Base-by-base conservation (phyloP, 495 filamentous ascomycete species). In the Penicillium maclennaniae region DNA sequence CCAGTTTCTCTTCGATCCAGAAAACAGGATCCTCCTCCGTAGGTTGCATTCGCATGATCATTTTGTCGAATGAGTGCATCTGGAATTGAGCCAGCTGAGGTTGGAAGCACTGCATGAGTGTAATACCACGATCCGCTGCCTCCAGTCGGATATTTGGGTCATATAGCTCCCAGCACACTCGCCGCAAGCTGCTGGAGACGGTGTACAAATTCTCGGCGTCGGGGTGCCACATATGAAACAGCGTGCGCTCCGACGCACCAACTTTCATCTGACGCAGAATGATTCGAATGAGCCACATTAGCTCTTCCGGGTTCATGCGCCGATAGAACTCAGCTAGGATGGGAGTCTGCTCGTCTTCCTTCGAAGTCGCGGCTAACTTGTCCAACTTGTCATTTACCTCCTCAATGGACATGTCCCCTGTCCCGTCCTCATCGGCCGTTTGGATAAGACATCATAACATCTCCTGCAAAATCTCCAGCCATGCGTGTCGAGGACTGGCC, bases 1-100 rank as follows among this genome's bases (percentile, higher is more conserved):
- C 93, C 15, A 98, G 75, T 69, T 98, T 98, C 74, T 98, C 93
- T 65, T 98, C 93, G 36, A 97, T 92, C 91, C 91, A 98, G 61
- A 96, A 97, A 21, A 83, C 78, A 8, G 80, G 73, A 41, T 92
- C 83, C 4, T 88, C 82, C 43, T 87, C 82, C 1, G 81, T 87
- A 0, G 77, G 74, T 19, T 78, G 75, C 79, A 98, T 83, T 31
- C 82, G 83, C 12, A 77, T 71, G 23, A 96, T 83, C 77, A 96
- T 87, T 52, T 85, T 87, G n/a, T 87, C 82, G 59, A 97, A 86
- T 4, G 85, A 86, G 43, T 90, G 79, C 82, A 90, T 91, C 70
- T 97, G 92, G 58, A 96, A 97, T 61, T 95, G 90, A 5, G 93
- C 95, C 47, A 98, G 79, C 71, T 97, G 93, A 39, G 93, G 95